Evolutionary conservation across 2,329 filamentous ascomycete genomes (phyloP).

Genomic region (Clarireedia sp.): DNA sequence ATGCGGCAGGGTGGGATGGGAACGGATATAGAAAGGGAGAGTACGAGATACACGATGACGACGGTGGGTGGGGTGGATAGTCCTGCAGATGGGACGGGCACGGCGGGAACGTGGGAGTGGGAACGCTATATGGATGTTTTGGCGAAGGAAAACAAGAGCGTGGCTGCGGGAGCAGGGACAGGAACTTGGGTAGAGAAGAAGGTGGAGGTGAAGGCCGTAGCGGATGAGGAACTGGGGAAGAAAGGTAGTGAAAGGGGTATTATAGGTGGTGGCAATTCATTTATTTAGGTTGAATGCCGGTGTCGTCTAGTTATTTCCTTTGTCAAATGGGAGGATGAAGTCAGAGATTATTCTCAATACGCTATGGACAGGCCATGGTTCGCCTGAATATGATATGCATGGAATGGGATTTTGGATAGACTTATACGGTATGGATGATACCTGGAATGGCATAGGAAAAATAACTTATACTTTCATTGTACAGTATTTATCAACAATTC

Average conservation of each 20-base stretch:
- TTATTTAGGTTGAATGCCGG: too few relatives aligned
- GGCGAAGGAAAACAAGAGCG: not conserved
- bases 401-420: too few relatives aligned
- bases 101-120: slow-evolving; percentile 2
- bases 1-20: not conserved
- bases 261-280: not conserved
- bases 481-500: too few relatives aligned
- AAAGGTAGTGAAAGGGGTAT: not conserved
- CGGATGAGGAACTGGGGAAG: not conserved
- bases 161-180: not conserved
- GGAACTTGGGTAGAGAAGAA: not conserved
- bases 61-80: not conserved
- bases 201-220: not conserved
- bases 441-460: too few relatives aligned
- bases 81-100: not conserved
- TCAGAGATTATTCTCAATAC: too few relatives aligned
- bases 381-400: too few relatives aligned
- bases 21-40: not conserved
- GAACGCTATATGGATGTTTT: slow-evolving; percentile 1
- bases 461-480: too few relatives aligned
- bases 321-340: too few relatives aligned
- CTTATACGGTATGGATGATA: too few relatives aligned
- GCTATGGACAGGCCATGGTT: too few relatives aligned
- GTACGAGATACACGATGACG: not conserved
- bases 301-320: too few relatives aligned